phyloP scores from a whole-genome alignment of 2,329 filamentous ascomycete species.

The Clarireedia paspali region DNA sequence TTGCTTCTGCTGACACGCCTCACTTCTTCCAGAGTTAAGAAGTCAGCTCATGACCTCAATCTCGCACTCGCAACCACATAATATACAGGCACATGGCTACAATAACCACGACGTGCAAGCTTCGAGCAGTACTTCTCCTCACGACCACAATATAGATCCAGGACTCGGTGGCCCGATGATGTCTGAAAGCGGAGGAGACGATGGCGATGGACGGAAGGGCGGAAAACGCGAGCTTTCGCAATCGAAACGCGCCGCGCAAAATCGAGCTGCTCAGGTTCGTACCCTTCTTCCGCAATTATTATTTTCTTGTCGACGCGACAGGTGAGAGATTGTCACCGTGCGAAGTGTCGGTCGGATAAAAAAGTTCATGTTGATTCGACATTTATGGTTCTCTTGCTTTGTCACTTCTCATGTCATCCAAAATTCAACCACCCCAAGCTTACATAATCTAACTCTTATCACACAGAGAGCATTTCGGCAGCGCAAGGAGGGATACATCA shows the following conservation, averaged over 20 bases:
- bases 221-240: slow-evolving; percentile 85
- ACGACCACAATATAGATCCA: slow-evolving; percentile 31
- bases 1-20: slow-evolving; percentile 26
- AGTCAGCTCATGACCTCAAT: slow-evolving; percentile 29
- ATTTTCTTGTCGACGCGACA: slow-evolving; percentile 5
- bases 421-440: slow-evolving; percentile 17
- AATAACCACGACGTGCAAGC: slow-evolving; percentile 21
- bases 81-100: slow-evolving; percentile 26
- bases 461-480: slow-evolving; percentile 87
- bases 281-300: slow-evolving; percentile 1
- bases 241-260: slow-evolving; percentile 37
- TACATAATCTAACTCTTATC: slow-evolving; percentile 27
- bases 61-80: slow-evolving; percentile 11
- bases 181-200: slow-evolving; percentile 26
- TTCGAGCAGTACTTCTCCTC: slow-evolving; percentile 27
- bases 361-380: slow-evolving; percentile 4
- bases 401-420: slow-evolving; percentile 33
- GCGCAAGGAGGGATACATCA: slow-evolving; percentile 96
- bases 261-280: slow-evolving; percentile 88
- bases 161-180: slow-evolving; percentile 27
- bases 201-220: slow-evolving; percentile 57
- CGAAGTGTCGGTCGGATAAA: slow-evolving; percentile 18
- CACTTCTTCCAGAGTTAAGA: slow-evolving; percentile 29
- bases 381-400: slow-evolving; percentile 28
- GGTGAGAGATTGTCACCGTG: slow-evolving; percentile 3